Percentiles rank a stretch among this genome's conserved stretches.
Evolutionary conservation across 2,329 filamentous ascomycete species (phyloP).

Genomic region (Fusarium marasasianum): DNA sequence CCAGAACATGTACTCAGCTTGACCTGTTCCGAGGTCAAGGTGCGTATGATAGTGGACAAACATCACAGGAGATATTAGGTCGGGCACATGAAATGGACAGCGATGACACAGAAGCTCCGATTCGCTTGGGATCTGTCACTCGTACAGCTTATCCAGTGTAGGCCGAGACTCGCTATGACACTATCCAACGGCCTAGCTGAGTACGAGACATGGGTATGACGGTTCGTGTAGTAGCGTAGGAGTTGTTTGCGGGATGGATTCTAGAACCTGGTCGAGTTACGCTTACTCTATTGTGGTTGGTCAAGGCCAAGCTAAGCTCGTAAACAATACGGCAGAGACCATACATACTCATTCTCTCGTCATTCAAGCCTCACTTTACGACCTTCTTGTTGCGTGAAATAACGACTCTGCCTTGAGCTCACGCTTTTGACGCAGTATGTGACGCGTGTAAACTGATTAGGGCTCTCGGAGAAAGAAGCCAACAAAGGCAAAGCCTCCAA

Average conservation of each 20-base stretch:
- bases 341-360: background rate
- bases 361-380: background rate
- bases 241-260: background rate
- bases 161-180: too few relatives aligned
- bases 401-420: background rate
- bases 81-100: background rate
- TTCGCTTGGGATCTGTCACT: background rate
- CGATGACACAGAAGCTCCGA: background rate
- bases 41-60: background rate
- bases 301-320: background rate
- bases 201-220: background rate
- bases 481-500: background rate
- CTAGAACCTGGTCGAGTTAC: background rate
- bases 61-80: background rate
- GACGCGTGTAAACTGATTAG: rapidly evolving
- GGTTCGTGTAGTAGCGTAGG: background rate
- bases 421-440: rapidly evolving
- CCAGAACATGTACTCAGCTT: background rate
- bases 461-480: background rate
- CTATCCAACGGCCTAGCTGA: background rate
- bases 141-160: background rate
- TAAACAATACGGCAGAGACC: background rate
- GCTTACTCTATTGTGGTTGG: background rate
- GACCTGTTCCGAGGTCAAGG: too few relatives aligned
- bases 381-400: background rate